phyloP scores from a whole-genome alignment of 106 monocot genomes.

The Amphibolis antarctica region DNA sequence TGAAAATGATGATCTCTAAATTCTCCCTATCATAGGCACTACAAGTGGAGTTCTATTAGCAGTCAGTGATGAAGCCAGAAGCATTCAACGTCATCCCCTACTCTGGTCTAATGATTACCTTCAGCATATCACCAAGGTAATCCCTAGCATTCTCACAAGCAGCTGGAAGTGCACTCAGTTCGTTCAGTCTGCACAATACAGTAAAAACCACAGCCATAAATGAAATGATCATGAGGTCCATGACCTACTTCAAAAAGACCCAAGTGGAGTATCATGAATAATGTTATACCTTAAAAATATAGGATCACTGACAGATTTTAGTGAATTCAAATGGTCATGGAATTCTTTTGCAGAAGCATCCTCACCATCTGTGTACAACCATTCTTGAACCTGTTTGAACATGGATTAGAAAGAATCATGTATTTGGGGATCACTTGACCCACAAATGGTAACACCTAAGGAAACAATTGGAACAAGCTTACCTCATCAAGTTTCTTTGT shows the following conservation, averaged over 20 bases:
- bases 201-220: not conserved
- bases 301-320: constrained; percentile 81
- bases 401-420: not conserved
- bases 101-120: constrained; percentile 26
- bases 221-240: not conserved
- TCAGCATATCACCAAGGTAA: constrained; percentile 55
- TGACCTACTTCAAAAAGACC: not conserved
- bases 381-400: constrained; percentile 79
- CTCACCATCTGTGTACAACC: constrained; percentile 99
- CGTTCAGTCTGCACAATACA: constrained; percentile 48
- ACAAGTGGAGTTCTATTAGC: not conserved
- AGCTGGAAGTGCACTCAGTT: constrained; percentile 62
- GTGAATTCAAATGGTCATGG: constrained; percentile 49
- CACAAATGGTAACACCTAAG: not conserved
- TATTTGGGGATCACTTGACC: not conserved
- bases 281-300: constrained; percentile 84
- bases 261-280: not conserved
- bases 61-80: not conserved
- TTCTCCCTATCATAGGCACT: not conserved
- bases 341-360: constrained; percentile 91
- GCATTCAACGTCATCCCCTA: not conserved
- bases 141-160: constrained; percentile 59
- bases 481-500: constrained; percentile 77
- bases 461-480: not conserved
- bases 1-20: not conserved